These are phyloP conservation scores for Niebla homalea DNA, from an alignment of 495 filamentous ascomycete genomes.

Conservation along the genomic window DNA sequence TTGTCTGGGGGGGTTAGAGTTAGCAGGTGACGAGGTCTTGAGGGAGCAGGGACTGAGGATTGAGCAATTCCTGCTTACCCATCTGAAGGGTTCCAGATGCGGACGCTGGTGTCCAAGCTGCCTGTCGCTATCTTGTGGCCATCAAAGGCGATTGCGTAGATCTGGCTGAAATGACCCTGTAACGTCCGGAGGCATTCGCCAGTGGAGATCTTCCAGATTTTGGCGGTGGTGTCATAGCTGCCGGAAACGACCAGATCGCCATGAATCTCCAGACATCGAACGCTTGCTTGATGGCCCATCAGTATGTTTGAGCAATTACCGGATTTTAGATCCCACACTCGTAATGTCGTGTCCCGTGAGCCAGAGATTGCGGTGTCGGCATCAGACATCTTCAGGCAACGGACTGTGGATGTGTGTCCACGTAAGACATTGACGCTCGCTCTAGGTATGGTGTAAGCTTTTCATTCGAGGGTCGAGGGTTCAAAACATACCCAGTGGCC, in stretches of 20 bases:
- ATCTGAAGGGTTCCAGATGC: slow-evolving; percentile 88
- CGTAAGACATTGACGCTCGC: slow-evolving; percentile 69
- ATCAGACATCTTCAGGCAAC: slow-evolving; percentile 96
- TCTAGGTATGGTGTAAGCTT: slow-evolving; percentile 24
- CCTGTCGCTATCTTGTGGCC: slow-evolving; percentile 88
- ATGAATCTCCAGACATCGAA: slow-evolving; percentile 88
- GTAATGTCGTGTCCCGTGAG: slow-evolving; percentile 83
- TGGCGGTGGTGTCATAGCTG: slow-evolving; percentile 92
- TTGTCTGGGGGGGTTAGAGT: slow-evolving; percentile 32
- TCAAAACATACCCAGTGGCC: slow-evolving; percentile 57
- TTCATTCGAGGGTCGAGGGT: not conserved
- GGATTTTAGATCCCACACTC: slow-evolving; percentile 86
- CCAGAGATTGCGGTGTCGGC: slow-evolving; percentile 87
- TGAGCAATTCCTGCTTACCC: slow-evolving; percentile 42
- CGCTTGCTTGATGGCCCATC: slow-evolving; percentile 90
- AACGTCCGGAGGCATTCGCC: slow-evolving; percentile 81
- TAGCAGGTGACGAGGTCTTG: not conserved
- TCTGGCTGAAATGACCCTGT: slow-evolving; percentile 95
- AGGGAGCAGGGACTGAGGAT: not conserved
- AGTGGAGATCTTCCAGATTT: slow-evolving; percentile 93
- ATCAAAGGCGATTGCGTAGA: slow-evolving; percentile 97
- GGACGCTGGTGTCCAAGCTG: slow-evolving; percentile 89
- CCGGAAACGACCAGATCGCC: slow-evolving; percentile 92
- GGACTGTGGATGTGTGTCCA: slow-evolving; percentile 90
- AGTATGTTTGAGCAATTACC: slow-evolving; percentile 84